Evolutionary conservation across 2,329 filamentous ascomycete genomes (phyloP).

Genomic region (Madurella fahalii): DNA sequence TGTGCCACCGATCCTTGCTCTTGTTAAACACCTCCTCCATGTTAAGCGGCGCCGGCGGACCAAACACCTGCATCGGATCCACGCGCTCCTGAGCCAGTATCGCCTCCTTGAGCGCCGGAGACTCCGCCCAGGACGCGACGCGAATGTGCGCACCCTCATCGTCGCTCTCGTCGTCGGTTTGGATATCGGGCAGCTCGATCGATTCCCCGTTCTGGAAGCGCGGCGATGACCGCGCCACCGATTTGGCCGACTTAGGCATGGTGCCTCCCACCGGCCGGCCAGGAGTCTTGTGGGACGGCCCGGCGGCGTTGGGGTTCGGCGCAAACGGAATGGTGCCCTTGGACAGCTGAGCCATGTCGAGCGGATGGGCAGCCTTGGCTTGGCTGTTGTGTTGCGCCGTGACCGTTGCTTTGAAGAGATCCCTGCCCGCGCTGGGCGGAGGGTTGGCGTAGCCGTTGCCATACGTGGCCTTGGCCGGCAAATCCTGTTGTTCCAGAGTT

Average conservation of each 20-base stretch:
- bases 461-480: slow-evolving; percentile 57
- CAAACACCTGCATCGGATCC: slow-evolving; percentile 83
- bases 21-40: slow-evolving; percentile 97
- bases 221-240: slow-evolving; percentile 66
- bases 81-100: slow-evolving; percentile 79
- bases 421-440: slow-evolving; percentile 45
- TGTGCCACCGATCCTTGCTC: slow-evolving; percentile 78
- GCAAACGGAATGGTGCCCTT: slow-evolving; percentile 90
- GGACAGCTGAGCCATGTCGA: slow-evolving; percentile 83
- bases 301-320: slow-evolving; percentile 57
- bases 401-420: slow-evolving; percentile 63
- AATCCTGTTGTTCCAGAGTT: slow-evolving; percentile 46
- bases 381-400: slow-evolving; percentile 64
- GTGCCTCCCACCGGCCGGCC: slow-evolving; percentile 48
- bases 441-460: slow-evolving; percentile 58
- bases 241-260: slow-evolving; percentile 56
- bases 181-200: slow-evolving; percentile 91
- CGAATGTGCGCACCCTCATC: slow-evolving; percentile 50
- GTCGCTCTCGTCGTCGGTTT: slow-evolving; percentile 83
- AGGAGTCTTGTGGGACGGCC: slow-evolving; percentile 62
- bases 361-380: slow-evolving; percentile 60
- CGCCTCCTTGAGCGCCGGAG: slow-evolving; percentile 71
- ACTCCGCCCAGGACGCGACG: slow-evolving; percentile 72
- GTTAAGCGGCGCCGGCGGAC: slow-evolving; percentile 78
- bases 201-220: slow-evolving; percentile 84